Evolutionary conservation across 805 yeast species (phyloP), one percentile per base, ranked within the genome.

Genomic region (Pichia manshurica): DNA sequence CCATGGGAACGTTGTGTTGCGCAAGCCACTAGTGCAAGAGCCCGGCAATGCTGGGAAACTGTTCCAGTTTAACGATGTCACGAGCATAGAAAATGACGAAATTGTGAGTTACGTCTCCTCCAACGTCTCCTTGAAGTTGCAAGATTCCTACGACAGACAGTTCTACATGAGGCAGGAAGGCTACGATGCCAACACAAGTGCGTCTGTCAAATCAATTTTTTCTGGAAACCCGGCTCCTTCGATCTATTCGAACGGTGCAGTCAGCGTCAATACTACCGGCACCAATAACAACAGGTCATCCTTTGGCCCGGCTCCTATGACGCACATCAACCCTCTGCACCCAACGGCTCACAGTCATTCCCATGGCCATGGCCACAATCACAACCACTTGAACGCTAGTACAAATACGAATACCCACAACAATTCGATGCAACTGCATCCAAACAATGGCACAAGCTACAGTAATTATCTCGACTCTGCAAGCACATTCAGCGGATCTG

Each of bases 81-180:
- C 39, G 9, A 28, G 38, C 17, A 22, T 46, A 15, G 49, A 46
- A 15, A 39, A 29, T 20, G 47, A 43, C 16, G 47, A 48, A 21
- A 39, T 42, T 10, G 13, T 39, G 3, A 48, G 50, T 22, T 44
- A 8, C 29, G n/a, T 48, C 10, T 45, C 51, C 7, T 37, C 51
- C 2, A 23, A 32, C 22, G 21, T 25, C 4, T 48, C 48, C 4
- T 19, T 45, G 9, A 48, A 31, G 20, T 16, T n/a, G 7, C 41
- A 42, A 12, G 46, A 42, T 8, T 35, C 25, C 8, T 23, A 44
- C 15, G 45, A 48, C 17, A 39, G 45, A n/a, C 43, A 39, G 17
- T 44, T 44, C n/a, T 44, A 44, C 35, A 20, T 31, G 1, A 39
- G 31, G 13, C n/a, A 31, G 3, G 46, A 37, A 3, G 22, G 31